Base-by-base conservation (phyloP, 371 early-diverging fungal genomes). In the Rhizomucor miehei region DNA sequence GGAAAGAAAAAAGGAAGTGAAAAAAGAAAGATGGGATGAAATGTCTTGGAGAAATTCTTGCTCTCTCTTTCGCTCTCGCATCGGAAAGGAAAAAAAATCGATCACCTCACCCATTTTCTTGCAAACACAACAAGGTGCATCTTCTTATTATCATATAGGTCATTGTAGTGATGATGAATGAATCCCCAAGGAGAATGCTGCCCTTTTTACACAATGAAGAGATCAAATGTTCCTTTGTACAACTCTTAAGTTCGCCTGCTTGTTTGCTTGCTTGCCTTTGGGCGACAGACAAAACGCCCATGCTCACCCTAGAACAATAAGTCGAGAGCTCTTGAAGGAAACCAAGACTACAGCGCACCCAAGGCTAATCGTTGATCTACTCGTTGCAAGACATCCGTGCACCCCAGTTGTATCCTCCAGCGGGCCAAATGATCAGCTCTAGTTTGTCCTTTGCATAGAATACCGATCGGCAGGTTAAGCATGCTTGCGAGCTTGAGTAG, bases 371-470 rank as follows among this genome's bases (percentile, higher is more conserved):
- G 52, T 25, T 49, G n/a, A 36, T 47, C 38, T 6, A 64, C 51
- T 51, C 50, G 51, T 54, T 63, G 57, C 44, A 73, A 51, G 0
- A 75, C 73, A 9, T 64, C 57, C 13, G 67, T 62, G 48, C 75
- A 75, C 14, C 64, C 67, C 17, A 75, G 72, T 54, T 90, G 81
- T 8, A 85, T 61, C 47, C 85, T 85, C 50, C 79, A 59, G 16
- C 76, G 56, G 3, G 84, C 86, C 6, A 90, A 49, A 35, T 52
- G 52, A 59, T 92, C 91, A 4, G 87, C 94, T 41, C 94, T 68
- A 0, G 94, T 89, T 38, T 67, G 73, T 0, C 94, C 93, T 34
- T 86, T 66, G 56, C 90, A 93, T 10, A 93, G 60, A 14, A 90
- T 79, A 6, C 76, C 83, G 6, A 91, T 71, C 0, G 85, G 85